Base-by-base conservation (phyloP, 2,329 filamentous ascomycete species). In the Aureobasidium melanogenum region DNA sequence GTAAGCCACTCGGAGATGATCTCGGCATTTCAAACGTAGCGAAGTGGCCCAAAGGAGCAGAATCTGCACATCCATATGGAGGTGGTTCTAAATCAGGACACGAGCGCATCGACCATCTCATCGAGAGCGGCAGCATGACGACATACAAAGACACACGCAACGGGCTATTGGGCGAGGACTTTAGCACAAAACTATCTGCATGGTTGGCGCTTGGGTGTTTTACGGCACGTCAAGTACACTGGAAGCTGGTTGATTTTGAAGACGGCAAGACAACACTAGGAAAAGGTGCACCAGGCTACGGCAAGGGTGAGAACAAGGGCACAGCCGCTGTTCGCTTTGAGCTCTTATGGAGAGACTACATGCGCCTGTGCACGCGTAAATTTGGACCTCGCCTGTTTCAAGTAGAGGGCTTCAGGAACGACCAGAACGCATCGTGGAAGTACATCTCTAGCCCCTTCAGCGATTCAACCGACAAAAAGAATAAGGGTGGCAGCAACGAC, bases 271-370 rank as follows among this genome's bases (percentile, higher is more conserved):
- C 66, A 2, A 67, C 71, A 0, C 61, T 75, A 9, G 75, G 73
- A 47, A 73, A 70, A 24, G 48, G 41, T 26, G 47, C 41, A 32
- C 62, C 71, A 0, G 87, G 87, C 0, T 91, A 85, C 61, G 87
- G 84, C 0, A 72, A 84, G 54, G 88, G 88, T 0, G 86, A 91
- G 70, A 91, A 87, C 56, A 82, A 84, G 32, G 88, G 89, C 0
- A 91, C 87, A 0, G 81, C 81, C 36, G 82, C 79, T 0, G 80
- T 93, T 1, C 82, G 89, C 0, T 86, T 89, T 61, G 88, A 93
- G 68, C 76, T 94, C 0, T 72, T 93, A 0, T 91, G 87, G 88
- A 78, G 89, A 43, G 89, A 93, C 68, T 93, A 92, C 68, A 91
- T 93, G 86, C 80, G 87, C 0, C 80, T 93, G 0, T 90, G 87